Evolutionary conservation across 169 alveolate species (phyloP).

Genomic region (Plasmodium vivax): DNA sequence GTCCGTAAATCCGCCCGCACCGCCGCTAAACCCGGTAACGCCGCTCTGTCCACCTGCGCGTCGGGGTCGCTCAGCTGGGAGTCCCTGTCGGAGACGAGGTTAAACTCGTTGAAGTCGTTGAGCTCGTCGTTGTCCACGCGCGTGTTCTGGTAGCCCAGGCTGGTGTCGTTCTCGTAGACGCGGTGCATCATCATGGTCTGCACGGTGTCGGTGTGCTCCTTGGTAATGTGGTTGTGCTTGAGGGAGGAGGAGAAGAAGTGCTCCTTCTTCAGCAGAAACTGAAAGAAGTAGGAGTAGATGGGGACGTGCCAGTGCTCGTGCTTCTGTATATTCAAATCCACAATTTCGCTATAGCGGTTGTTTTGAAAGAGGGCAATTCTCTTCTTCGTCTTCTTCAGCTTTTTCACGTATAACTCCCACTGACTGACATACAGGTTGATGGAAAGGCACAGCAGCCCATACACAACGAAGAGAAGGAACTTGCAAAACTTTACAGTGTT

Average conservation of each 20-base stretch:
- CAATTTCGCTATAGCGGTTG: constrained; percentile 49
- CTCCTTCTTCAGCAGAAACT: background rate
- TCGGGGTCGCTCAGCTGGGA: background rate
- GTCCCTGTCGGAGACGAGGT: background rate
- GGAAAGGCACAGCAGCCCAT: constrained; percentile 33
- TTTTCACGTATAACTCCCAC: constrained; percentile 24
- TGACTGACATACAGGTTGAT: constrained; percentile 44
- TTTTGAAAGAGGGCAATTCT: constrained; percentile 27
- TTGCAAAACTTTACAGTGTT: constrained; percentile 24
- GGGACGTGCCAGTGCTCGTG: constrained; percentile 12
- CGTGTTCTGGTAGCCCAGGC: background rate
- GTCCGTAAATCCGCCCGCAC: background rate
- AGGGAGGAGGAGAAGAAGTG: background rate
- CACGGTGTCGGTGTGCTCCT: background rate
- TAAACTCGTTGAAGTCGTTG: background rate
- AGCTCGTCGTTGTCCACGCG: constrained; percentile 1
- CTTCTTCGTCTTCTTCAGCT: constrained; percentile 16
- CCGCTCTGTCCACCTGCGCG: background rate
- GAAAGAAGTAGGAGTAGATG: constrained; percentile 33
- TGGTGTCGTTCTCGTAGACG: background rate
- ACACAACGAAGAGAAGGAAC: constrained; percentile 4
- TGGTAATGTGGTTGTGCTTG: background rate
- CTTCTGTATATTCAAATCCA: constrained; percentile 54
- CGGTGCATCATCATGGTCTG: constrained; percentile 12
- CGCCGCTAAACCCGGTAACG: no score